Evolutionary conservation across 345 rosid genomes (phyloP).

Genomic region (Excoecaria cochinchinensis): DNA sequence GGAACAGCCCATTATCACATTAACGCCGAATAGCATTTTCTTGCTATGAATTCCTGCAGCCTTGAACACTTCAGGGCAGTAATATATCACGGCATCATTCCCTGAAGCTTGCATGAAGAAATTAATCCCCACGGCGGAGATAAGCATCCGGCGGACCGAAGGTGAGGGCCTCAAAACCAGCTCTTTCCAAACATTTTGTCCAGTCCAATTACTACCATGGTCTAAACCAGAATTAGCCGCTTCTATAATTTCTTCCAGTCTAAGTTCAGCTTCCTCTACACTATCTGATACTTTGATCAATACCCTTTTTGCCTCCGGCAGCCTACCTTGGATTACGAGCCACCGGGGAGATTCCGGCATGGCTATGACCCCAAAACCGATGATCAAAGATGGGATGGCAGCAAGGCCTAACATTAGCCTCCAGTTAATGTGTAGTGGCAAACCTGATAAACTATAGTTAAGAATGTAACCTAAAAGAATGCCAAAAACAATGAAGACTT

Average conservation of each 20-base stretch:
- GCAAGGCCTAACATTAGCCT: slow-evolving; percentile 56
- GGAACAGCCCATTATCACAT: slow-evolving; percentile 51
- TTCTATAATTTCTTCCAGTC: slow-evolving; percentile 47
- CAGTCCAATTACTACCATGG: slow-evolving; percentile 24
- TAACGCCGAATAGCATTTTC: slow-evolving; percentile 47
- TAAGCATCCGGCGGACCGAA: slow-evolving; percentile 47
- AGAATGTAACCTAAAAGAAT: slow-evolving; percentile 48
- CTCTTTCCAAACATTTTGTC: slow-evolving; percentile 61
- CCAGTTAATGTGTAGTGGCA: slow-evolving; percentile 44
- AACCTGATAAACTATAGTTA: slow-evolving; percentile 40
- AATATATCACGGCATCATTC: slow-evolving; percentile 64
- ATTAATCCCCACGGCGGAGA: slow-evolving; percentile 62
- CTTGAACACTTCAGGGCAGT: slow-evolving; percentile 54
- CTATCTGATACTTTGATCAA: slow-evolving; percentile 42
- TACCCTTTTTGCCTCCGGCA: slow-evolving; percentile 41
- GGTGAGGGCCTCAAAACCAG: slow-evolving; percentile 48
- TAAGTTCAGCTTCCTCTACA: slow-evolving; percentile 45
- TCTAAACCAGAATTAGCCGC: slow-evolving; percentile 26
- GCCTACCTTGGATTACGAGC: slow-evolving; percentile 55
- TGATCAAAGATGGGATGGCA: slow-evolving; percentile 33
- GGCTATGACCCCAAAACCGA: slow-evolving; percentile 33
- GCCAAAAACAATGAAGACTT: slow-evolving; percentile 55
- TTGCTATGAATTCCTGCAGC: slow-evolving; percentile 55
- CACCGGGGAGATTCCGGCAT: slow-evolving; percentile 65
- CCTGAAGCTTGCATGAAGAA: slow-evolving; percentile 77